Conservation (phyloP, 2,329 filamentous ascomycete species). For the Cryphonectria radicalis region DNA sequence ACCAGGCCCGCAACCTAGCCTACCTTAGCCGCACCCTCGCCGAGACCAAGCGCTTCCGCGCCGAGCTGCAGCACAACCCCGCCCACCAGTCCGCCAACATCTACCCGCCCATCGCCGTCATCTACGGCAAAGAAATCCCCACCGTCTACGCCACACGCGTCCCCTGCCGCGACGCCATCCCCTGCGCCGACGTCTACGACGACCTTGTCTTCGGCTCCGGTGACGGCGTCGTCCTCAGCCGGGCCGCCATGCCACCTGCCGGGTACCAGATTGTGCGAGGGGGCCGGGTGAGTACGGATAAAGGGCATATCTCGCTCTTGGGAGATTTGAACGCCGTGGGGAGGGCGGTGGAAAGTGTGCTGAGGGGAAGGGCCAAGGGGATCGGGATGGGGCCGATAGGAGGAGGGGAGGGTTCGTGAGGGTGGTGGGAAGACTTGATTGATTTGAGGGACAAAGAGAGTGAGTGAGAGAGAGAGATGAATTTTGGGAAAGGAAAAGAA, state of each 20-base stretch:
- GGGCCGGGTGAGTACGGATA: slow-evolving; percentile 77
- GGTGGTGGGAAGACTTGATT: background rate
- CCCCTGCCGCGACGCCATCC: slow-evolving; percentile 72
- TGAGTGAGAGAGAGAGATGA: background rate
- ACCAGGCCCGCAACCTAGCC: slow-evolving; percentile 54
- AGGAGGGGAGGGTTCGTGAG: background rate
- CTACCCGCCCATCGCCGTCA: slow-evolving; percentile 81
- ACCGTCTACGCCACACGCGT: slow-evolving; percentile 85
- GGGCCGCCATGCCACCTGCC: slow-evolving; percentile 80
- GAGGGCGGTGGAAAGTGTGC: slow-evolving; percentile 69
- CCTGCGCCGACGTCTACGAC: slow-evolving; percentile 78
- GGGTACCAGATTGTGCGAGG: slow-evolving; percentile 77
- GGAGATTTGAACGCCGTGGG: slow-evolving; percentile 85
- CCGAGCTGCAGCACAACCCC: slow-evolving; percentile 68
- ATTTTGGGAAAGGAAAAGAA: background rate
- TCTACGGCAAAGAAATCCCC: slow-evolving; percentile 86
- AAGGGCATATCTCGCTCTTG: slow-evolving; percentile 85
- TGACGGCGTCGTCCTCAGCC: slow-evolving; percentile 86
- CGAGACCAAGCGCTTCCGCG: slow-evolving; percentile 74
- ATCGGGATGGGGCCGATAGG: slow-evolving; percentile 64
- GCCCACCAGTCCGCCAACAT: slow-evolving; percentile 65
- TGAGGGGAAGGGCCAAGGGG: slow-evolving; percentile 69
- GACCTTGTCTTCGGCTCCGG: slow-evolving; percentile 85
- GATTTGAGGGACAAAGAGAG: background rate
- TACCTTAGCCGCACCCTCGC: slow-evolving; percentile 79